Evolutionary conservation across 108 stramenopile species (phyloP), one percentile per base, ranked within the genome.

Genomic region (Epithemia pelagica): DNA sequence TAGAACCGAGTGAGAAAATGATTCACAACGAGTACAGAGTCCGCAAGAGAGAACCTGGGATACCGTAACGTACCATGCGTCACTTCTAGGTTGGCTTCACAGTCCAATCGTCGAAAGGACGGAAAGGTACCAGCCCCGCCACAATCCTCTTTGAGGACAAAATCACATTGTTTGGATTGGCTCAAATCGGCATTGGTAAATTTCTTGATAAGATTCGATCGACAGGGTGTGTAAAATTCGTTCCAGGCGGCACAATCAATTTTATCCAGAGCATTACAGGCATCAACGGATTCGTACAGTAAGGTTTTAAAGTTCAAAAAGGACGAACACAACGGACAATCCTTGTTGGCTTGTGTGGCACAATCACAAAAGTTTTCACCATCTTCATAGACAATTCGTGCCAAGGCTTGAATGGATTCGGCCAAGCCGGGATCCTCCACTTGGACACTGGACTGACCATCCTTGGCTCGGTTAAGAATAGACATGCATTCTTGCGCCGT

Each of bases 201-300:
- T 65, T 77, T 66, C 31, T 58, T 56, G n/a, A 80, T 66, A 27
- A 95, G 21, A 62, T 83, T 92, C 24, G 54, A 57, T 70, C 91
- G 77, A 79, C 95, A 95, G 2, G 78, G 83, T 7, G 66, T 66
- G 59, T 81, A 84, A 66, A 90, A 95, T 62, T 92, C 95, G 28
- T 73, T 74, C 91, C 90, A 92, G 1, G 91, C 82, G 69, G 80
- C 88, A 56, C 95, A 95, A 66, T 95, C 95, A 67, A 95, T 91
- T 33, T 78, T 80, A 78, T 95, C 95, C 30, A 95, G 77, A 23
- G 91, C 79, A 54, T 74, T 66, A 75, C 95, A 95, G 2, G 89
- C 95, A 74, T 95, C 95, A 8, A 90, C 70, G 2, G 89, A 75
- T 70, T 95, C 95, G 52, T 78, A 88, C n/a, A 95, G 55, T 19